phyloP scores from a whole-genome alignment of 1,284 basidiomycete species.

The Austropuccinia psidii region DNA sequence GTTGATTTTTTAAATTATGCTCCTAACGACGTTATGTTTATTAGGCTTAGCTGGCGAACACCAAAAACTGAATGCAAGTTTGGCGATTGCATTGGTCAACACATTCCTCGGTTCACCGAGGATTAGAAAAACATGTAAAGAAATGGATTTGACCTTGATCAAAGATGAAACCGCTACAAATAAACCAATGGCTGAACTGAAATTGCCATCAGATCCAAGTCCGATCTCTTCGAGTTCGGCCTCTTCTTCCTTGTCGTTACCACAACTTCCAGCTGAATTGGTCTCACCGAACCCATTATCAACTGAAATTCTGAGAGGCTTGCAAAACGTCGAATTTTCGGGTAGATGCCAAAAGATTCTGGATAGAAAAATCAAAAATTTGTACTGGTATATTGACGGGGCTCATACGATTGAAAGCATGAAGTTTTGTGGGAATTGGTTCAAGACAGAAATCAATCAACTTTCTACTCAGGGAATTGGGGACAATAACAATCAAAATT shows the following conservation, averaged over 20 bases:
- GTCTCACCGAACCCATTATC: slow-evolving; percentile 50
- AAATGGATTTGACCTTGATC: background rate
- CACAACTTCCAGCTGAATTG: background rate
- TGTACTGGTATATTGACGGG: slow-evolving; percentile 52
- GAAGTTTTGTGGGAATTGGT: slow-evolving; percentile 80
- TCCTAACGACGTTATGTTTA: no score
- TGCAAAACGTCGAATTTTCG: slow-evolving; percentile 76
- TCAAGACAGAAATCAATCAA: slow-evolving; percentile 30
- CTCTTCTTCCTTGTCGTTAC: background rate
- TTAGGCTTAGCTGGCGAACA: slow-evolving; percentile 62
- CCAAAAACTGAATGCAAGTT: slow-evolving; percentile 79
- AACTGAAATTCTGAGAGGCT: slow-evolving; percentile 56
- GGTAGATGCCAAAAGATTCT: slow-evolving; percentile 84
- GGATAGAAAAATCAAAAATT: slow-evolving; percentile 52
- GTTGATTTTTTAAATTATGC: no score
- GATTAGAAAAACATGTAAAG: background rate
- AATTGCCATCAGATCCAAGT: slow-evolving; percentile 35
- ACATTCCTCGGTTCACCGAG: slow-evolving; percentile 57
- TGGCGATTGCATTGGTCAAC: slow-evolving; percentile 70
- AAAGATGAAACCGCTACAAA: background rate
- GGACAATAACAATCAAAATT: background rate
- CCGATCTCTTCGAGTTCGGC: background rate
- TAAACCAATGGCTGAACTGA: background rate
- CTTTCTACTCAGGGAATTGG: background rate
- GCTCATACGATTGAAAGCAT: slow-evolving; percentile 71